These are phyloP conservation scores for Tetrahymena elliotti DNA, from an alignment of 73 alveolate genomes.

Conservation along the genomic window DNA sequence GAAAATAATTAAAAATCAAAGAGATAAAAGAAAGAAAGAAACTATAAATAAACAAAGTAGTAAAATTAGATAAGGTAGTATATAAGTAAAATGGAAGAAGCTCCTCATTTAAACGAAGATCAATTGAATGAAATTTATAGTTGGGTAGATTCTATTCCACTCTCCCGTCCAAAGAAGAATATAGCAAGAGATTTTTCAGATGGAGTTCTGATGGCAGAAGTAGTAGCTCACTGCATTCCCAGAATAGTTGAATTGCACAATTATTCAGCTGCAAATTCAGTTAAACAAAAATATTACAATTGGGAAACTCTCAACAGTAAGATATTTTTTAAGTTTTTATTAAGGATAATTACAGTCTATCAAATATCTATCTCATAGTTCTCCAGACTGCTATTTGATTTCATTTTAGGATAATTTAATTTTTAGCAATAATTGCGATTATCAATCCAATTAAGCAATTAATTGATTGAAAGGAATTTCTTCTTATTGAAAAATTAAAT, in stretches of 20 bases:
- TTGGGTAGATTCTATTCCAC: constrained; percentile 89
- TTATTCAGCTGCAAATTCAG: constrained; percentile 56
- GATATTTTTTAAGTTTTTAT: background rate
- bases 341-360: background rate
- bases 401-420: background rate
- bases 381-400: background rate
- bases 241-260: constrained; percentile 76
- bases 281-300: constrained; percentile 47
- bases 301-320: constrained; percentile 55
- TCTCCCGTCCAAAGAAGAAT: constrained; percentile 85
- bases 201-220: constrained; percentile 84
- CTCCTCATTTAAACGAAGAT: constrained; percentile 44
- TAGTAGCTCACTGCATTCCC: constrained; percentile 69
- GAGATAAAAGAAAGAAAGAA: background rate
- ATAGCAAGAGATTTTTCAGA: constrained; percentile 92
- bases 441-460: background rate
- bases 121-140: constrained; percentile 81
- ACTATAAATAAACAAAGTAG: background rate
- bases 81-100: background rate
- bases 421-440: background rate
- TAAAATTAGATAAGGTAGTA: background rate
- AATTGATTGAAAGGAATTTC: too few species aligned
- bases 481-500: too few species aligned
- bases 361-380: background rate
- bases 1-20: background rate